Evolutionary conservation across 257 asterid genomes (phyloP), one percentile per base, ranked within the genome.

Genomic region (Pogostemon cablin): DNA sequence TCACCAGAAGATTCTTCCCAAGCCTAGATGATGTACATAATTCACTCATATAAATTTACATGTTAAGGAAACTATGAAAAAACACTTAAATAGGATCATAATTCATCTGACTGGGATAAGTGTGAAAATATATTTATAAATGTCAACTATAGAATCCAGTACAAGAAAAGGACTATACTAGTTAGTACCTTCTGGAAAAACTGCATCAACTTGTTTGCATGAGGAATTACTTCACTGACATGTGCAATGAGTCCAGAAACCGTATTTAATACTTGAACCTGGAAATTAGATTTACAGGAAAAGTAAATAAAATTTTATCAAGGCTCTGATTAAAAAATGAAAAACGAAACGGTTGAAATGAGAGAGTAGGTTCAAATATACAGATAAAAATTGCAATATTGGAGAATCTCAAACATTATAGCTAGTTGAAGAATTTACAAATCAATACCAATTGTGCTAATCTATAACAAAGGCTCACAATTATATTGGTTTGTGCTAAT

Each of bases 1-100:
- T 91, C 93, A 77, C 95, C 93, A 74, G 93, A 79, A 75, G 98
- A 89, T 77, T 91, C 97, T 77, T 95, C 96, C 99, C 99, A 95
- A 41, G 90, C 93, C 99, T 95, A 60, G 62, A 69, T 69, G 52
- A 77, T 42, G 63, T 9, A 41, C 11, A 69, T 66, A 61, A 68
- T 79, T 66, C 72, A 68, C 60, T 71, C 67, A 65, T 72, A 52
- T 62, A 55, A 77, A 46, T 7, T 38, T 56, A 47, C 40, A 72
- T 54, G 74, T 39, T 44, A 39, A 66, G 58, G 4, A 74, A 17
- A 67, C 15, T 52, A 46, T 61, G 39, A 49, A 40, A 63, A 56
- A 40, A 64, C 10, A 42, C 55, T 37, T 46, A 15, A 63, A 44
- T 4, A 20, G 6, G 43, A 41, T 48, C 35, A 69, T 60, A 25